Percentiles rank a stretch among this genome's conserved stretches.
phyloP scores from a whole-genome alignment of 371 early-diverging fungal genomes.

The Capillidium heterosporum region DNA sequence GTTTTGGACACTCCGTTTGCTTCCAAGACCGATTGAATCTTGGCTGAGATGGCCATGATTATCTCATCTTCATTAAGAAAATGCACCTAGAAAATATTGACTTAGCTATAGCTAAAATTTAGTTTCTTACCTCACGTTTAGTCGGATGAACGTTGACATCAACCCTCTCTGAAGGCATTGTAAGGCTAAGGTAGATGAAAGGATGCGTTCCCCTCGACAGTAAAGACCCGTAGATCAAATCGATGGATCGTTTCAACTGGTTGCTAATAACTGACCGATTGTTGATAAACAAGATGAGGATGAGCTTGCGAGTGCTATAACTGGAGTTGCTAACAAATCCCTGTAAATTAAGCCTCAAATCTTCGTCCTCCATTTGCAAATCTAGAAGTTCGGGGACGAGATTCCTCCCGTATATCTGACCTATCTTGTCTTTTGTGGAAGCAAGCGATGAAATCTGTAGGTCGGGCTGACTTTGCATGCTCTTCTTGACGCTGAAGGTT shows the following conservation, averaged over 20 bases:
- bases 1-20: slow-evolving; percentile 27
- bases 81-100: slow-evolving; percentile 36
- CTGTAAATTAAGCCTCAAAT: slow-evolving; percentile 24
- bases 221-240: slow-evolving; percentile 51
- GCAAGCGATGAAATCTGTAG: slow-evolving; percentile 42
- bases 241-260: slow-evolving; percentile 57
- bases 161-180: slow-evolving; percentile 60
- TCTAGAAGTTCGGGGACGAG: slow-evolving; percentile 53
- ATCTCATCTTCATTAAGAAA: slow-evolving; percentile 81
- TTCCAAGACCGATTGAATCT: slow-evolving; percentile 30
- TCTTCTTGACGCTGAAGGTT: slow-evolving; percentile 14
- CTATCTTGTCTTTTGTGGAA: slow-evolving; percentile 48
- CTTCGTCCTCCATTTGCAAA: slow-evolving; percentile 17
- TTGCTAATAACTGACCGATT: slow-evolving; percentile 76
- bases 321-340: slow-evolving; percentile 71
- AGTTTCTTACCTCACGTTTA: slow-evolving; percentile 49
- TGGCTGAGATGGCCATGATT: slow-evolving; percentile 36
- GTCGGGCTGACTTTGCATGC: slow-evolving; percentile 46
- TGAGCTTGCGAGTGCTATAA: slow-evolving; percentile 53
- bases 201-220: slow-evolving; percentile 79
- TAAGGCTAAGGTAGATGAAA: slow-evolving; percentile 79
- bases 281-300: slow-evolving; percentile 86
- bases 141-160: slow-evolving; percentile 99
- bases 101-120: neutral
- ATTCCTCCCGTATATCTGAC: slow-evolving; percentile 54